Base-by-base conservation (phyloP, 257 asterid species). In the Marsdenia floribunda region DNA sequence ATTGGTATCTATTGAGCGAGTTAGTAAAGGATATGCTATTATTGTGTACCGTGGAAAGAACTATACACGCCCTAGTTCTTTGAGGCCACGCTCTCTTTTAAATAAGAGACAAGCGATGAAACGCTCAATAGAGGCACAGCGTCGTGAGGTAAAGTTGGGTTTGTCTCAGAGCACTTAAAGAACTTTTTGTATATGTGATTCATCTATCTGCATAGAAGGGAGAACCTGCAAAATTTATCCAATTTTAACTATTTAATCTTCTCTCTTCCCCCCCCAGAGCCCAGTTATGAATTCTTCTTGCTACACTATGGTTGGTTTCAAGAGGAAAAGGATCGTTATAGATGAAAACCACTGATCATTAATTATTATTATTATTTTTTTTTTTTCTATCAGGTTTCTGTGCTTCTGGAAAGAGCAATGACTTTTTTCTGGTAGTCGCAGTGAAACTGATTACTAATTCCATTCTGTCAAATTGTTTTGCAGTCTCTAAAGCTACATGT, bases 11-110 rank as follows among this genome's bases (percentile, higher is more conserved):
- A 89, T 92, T 77, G 99, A 95, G 80, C 89, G 76, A 76, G 93
- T 85, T 77, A 92, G 87, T 74, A 92, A 92, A 81, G 99, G 99
- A 76, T 83, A 84, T 75, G 93, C 90, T 12, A 92, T 95, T 73
- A 92, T 95, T 70, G 80, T 92, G 40, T 95, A 95, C 82, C 97
- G 98, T 80, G 99, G 99, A 46, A 95, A 95, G 82, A 95, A 95
- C 80, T 95, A 95, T 81, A 80, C 64, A 74, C 93, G 97, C 46
- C 99, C 99, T 75, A 89, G 94, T 82, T 83, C 87, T 50, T 85
- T 95, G 91, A 92, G 98, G 84, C 99, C 99, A 74, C 86, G 54
- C 78, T 83, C 98, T 26, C 99, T 95, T 83, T 87, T 89, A 73
- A 95, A 90, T 82, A 95, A 92, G 87, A 86, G 91, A 80, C 91